Evolutionary conservation across 352 stramenopile species (phyloP), one percentile per base, ranked within the genome.

Genomic region (Salisapilia sapeloensis): DNA sequence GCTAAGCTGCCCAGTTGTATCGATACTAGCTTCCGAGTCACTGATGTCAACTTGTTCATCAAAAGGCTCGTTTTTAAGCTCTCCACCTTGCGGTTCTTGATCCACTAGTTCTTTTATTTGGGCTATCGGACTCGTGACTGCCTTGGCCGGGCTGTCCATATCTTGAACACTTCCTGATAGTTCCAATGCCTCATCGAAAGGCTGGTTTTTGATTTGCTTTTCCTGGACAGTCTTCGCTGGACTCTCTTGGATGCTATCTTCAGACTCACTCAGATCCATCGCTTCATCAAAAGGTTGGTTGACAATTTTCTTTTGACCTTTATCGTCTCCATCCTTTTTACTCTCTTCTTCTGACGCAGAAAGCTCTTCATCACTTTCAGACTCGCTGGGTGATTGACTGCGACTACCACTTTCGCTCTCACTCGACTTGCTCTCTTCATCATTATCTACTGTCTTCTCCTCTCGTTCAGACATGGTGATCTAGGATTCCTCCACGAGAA

Each of bases 261-360:
- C 59, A 7, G 75, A 91, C 44, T 90, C 76, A 34, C 75, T 91
- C 33, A 92, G 48, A 30, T 92, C 76, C n/a, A 93, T 41, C 8
- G 71, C 62, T 38, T 90, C 78, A 31, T 93, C 76, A 26, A 90
- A 90, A 8, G 74, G 74, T 53, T 90, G 74, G 32, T 90, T 90
- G 38, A 51, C 49, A 6, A 86, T 44, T 18, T 42, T 50, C 3
- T 64, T 67, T 42, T 78, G 59, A 20, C 48, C 48, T 24, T 67
- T 61, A 17, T 37, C 46, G 12, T 59, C 59, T 3, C 50, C 42
- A 10, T 42, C 21, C 15, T 41, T 32, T 10, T 43, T 32, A 6
- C 43, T 32, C 12, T 72, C 63, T 15, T 60, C 58, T 2, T 51
- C 66, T 0, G 71, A 86, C 45, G 78, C 64, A 35, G 69, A 81